Conservation (phyloP, 192 early-diverging fungal species). For the Gaertneriomyces semiglobifer region DNA sequence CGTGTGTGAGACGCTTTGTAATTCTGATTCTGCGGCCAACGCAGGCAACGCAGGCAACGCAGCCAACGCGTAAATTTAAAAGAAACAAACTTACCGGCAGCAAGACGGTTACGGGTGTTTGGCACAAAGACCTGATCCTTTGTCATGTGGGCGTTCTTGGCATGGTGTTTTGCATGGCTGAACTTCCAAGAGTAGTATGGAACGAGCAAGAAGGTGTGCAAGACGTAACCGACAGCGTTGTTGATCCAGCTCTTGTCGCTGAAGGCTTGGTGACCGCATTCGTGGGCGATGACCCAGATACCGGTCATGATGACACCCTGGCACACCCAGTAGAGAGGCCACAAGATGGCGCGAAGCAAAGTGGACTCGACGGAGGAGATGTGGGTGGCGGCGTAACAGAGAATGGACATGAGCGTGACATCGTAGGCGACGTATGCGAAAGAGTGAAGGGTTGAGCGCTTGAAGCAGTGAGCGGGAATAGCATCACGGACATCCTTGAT, state of each 20-base stretch:
- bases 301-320: constrained; percentile 86
- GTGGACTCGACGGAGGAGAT: constrained; percentile 14
- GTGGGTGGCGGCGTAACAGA: constrained; percentile 68
- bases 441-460: constrained; percentile 75
- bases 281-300: constrained; percentile 74
- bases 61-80: no score
- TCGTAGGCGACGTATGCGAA: constrained; percentile 80
- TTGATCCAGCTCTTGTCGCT: constrained; percentile 81
- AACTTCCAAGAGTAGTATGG: constrained; percentile 92
- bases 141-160: constrained; percentile 80
- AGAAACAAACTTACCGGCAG: no score
- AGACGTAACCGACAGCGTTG: constrained; percentile 80
- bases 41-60: no score
- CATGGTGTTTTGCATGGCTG: constrained; percentile 84
- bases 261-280: constrained; percentile 93
- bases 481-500: constrained; percentile 88
- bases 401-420: constrained; percentile 58
- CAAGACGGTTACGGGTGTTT: constrained; percentile 20
- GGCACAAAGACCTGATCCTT: constrained; percentile 97
- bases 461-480: constrained; percentile 91
- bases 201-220: constrained; percentile 87
- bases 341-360: constrained; percentile 40
- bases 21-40: no score
- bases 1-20: no score
- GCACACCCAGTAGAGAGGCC: constrained; percentile 77